Conservation (phyloP, 1,139 yeast species). For the Yamadazyma dendronema region DNA sequence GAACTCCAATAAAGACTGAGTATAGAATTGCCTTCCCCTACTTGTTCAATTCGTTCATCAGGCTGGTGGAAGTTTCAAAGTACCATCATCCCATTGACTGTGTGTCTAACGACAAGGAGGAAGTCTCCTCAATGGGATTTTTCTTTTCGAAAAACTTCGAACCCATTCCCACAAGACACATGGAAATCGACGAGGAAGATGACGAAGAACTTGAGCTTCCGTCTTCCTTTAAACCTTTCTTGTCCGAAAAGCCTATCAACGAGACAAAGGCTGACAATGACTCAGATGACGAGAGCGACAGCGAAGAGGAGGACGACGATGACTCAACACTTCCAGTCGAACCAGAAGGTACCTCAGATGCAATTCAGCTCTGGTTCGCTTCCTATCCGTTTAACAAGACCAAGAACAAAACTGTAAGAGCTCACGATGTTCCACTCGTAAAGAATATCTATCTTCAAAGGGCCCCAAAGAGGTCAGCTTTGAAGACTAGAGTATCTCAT, state of each 20-base stretch:
- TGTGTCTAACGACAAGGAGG: conserved; percentile 34
- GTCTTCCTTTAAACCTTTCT: conserved; percentile 11
- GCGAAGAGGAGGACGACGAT: conserved; percentile 5
- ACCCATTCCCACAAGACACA: conserved; percentile 7
- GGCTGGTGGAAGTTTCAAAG: conserved; percentile 58
- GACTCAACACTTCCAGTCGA: conserved; percentile 20
- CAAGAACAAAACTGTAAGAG: conserved; percentile 70
- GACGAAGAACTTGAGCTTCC: conserved; percentile 14
- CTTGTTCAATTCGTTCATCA: conserved; percentile 76
- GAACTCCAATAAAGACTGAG: conserved; percentile 77
- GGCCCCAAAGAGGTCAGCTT: conserved; percentile 57
- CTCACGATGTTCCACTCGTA: conserved; percentile 85
- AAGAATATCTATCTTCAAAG: conserved; percentile 82
- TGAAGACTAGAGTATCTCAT: conserved; percentile 80
- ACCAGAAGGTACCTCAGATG: conserved; percentile 49
- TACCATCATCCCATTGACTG: conserved; percentile 63
- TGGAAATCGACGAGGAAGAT: conserved; percentile 5
- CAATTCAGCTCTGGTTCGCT: conserved; percentile 71
- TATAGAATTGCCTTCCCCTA: conserved; percentile 84
- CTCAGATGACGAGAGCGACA: conserved; percentile 24
- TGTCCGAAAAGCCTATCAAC: conserved; percentile 8
- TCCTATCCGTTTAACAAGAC: conserved; percentile 82
- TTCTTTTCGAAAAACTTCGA: conserved; percentile 13
- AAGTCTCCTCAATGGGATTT: conserved; percentile 31
- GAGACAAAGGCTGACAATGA: conserved; percentile 30